Base-by-base conservation (phyloP, 257 asterid genomes). In the Petunia secreta region DNA sequence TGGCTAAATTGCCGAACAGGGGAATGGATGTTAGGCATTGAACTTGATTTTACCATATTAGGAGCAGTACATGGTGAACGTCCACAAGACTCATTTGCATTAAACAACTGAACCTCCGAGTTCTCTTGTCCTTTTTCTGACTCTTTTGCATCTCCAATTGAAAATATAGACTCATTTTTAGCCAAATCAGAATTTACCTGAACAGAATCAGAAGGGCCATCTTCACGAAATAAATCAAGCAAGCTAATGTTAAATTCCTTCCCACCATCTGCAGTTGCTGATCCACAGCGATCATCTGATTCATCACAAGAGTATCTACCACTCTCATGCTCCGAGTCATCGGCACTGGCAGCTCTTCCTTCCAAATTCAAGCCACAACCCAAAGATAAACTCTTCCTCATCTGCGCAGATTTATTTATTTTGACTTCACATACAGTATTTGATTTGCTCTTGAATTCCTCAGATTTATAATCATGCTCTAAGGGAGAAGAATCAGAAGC, bases 371-470 rank as follows among this genome's bases (percentile, higher is more conserved):
- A 84, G 59, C 87, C 84, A 59, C 89, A 83, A 63, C 98, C 97
- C 83, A 94, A 52, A 80, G 99, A 96, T 58, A 75, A 86, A 80
- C 92, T 82, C 91, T 96, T 96, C 81, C 86, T 89, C 3, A 96
- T 86, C 62, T 37, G 81, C 41, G 79, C 58, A 10, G 69, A 65
- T 65, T 82, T 83, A 60, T 46, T 85, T 67, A 66, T 81, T 65
- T 68, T 69, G 37, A 68, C 62, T 82, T 87, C 93, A 80, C 52
- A 73, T 16, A 86, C 95, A 34, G 82, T 78, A 82, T 69, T 83
- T 82, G 83, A 86, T 82, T 88, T 91, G 82, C 85, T 82, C 69
- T 85, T 90, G 64, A 87, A 82, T 85, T 87, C 95, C 77, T 90
- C 95, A 46, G 94, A 92, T 75, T 81, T 86, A 84, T 85, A 87